Evolutionary conservation across 345 rosid species (phyloP), one percentile per base, ranked within the genome.

Genomic region (Noccaea bulbosa): DNA sequence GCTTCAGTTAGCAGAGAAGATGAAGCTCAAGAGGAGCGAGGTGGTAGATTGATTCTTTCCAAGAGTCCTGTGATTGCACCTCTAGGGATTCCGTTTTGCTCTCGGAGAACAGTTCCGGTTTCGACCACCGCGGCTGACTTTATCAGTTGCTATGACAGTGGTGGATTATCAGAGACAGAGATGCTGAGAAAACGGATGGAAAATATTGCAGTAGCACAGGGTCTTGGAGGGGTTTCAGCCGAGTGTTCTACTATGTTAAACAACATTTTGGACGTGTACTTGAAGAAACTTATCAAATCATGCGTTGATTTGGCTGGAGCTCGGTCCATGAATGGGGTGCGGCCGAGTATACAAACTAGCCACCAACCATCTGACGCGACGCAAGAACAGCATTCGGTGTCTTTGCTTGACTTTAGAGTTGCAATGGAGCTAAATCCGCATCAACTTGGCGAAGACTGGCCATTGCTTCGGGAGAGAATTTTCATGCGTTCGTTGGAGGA

Each of bases 381-480:
- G 65, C 90, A 84, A 61, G 92, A 84, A 20, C 82, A 51, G 14
- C 61, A 69, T 65, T 74, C 86, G 38, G 78, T 92, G 78, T 92
- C 98, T 67, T 54, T 92, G 78, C 89, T 65, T 78, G 98, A 94
- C 83, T 94, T 94, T 67, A 88, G 88, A 81, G 92, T 88, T 72
- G 96, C 99, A 4, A 88, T 90, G 98, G 97, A 92, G 84, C 79
- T 92, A 62, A 89, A 88, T 79, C 97, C 96, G 4, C 89, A 83
- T 77, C 96, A 88, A 73, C 89, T 94, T 62, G 98, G 97, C 56
- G 99, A 88, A 80, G 92, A 88, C 80, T 94, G 98, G 99, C 90
- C 96, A 1, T 75, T 85, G 81, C 82, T 86, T 61, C 83, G 87
- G 69, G 99, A 95, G 85, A 88, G 82, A 76, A 85, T 90, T 67